These are phyloP conservation scores for Fusarium torulosum DNA, from an alignment of 2,329 filamentous ascomycete genomes.

Conservation along the genomic window DNA sequence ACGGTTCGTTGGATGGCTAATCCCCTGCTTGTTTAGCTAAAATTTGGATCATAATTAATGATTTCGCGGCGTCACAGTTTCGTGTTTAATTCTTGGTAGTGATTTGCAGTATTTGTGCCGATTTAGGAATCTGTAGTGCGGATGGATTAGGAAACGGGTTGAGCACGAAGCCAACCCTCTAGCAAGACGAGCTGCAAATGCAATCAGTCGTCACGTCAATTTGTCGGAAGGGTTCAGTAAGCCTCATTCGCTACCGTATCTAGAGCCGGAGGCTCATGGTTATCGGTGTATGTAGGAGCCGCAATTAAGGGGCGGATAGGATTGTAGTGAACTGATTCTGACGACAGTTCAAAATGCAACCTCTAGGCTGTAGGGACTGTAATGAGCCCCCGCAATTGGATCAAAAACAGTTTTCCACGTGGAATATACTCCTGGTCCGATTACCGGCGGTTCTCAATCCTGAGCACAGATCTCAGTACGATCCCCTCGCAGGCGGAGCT, in stretches of 20 bases:
- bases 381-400: too few relatives aligned
- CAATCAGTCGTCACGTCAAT: too few relatives aligned
- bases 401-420: constrained; percentile 8
- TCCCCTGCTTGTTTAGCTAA: neutral
- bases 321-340: neutral
- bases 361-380: too few relatives aligned
- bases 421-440: constrained; percentile 1
- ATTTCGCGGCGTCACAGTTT: neutral
- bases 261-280: neutral
- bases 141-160: too few relatives aligned
- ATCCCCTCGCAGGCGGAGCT: neutral
- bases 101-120: neutral
- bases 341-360: neutral
- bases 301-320: neutral
- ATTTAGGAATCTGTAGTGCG: too few relatives aligned
- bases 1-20: neutral
- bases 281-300: neutral
- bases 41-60: too few relatives aligned
- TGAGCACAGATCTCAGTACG: constrained; percentile 1
- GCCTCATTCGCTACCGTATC: neutral
- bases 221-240: too few relatives aligned
- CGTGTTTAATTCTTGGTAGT: neutral
- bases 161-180: too few relatives aligned
- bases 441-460: neutral
- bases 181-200: too few relatives aligned